Evolutionary conservation across 1,284 basidiomycete genomes (phyloP), one percentile per base, ranked within the genome.

Genomic region (Naganishia sp.): DNA sequence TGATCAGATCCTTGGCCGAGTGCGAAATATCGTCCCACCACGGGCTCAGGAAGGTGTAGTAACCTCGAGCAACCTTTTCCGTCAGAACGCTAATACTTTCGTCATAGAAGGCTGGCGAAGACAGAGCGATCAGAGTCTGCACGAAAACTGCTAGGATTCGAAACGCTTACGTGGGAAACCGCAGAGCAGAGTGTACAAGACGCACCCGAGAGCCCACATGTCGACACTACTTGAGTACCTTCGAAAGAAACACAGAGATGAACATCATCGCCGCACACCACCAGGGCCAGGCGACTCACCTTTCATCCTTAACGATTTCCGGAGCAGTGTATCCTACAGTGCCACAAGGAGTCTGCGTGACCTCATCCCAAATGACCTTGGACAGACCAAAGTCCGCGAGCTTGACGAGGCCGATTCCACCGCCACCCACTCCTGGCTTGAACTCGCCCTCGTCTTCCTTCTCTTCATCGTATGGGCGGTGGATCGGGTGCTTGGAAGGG

Each of bases 181-280:
- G 75, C 96, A 99, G n/a, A 99, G 86, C 2, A 99, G 83, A 1
- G 96, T 99, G 81, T 99, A 99, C 5, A 99, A 84, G 25, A 99
- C 96, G 79, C 96, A 99, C 35, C 96, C 96, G 46, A 99, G 82
- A 3, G 96, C 96, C 96, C 96, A 99, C 96, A 99, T 99, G 79
- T 99, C 96, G 65, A 99, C 96, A 74, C 90, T 92, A 82, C 97
- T 98, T 77, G 89, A 92, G 79, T 99, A 99, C 31, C 58, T 61
- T 35, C 3, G 13, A 60, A 23, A 39, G 3, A 5, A 10, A 15
- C 6, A 18, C 2, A 32, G 51, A 52, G 31, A 18, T 32, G 15
- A 52, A 7, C 17, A 46, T 43, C 13, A 21, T 32, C 31, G 47
- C 45, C 35, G 23, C 28, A 28, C 28, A 43, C 1, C 10, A 43